Percentiles rank a stretch among this genome's conserved stretches.
Conservation (phyloP, 129 eudicot genomes). For the Logfia minima region DNA sequence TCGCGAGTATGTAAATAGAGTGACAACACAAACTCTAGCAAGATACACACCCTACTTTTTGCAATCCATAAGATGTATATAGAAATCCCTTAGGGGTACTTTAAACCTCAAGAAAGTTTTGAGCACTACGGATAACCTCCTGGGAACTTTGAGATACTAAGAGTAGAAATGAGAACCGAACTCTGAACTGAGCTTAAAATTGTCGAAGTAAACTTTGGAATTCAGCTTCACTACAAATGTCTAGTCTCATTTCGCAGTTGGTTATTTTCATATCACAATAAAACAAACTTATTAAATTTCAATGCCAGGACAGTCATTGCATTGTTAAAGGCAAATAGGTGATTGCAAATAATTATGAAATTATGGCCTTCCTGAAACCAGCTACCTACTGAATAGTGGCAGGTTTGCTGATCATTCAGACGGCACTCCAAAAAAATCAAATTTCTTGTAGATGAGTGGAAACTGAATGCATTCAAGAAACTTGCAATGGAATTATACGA, state of each 20-base stretch:
- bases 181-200: conserved; percentile 7
- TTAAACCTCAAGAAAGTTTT: not conserved
- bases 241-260: conserved; percentile 1
- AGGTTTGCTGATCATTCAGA: not conserved
- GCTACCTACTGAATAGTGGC: not conserved
- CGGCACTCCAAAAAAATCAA: not conserved
- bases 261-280: not conserved
- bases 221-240: not conserved
- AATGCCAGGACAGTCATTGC: not conserved
- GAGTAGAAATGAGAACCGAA: not conserved
- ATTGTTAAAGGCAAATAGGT: not conserved
- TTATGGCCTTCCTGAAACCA: not conserved
- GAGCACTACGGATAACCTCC: not conserved
- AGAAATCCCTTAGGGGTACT: too few relatives aligned
- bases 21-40: conserved; percentile 7
- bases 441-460: not conserved
- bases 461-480: not conserved
- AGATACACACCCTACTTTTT: not conserved
- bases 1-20: not conserved
- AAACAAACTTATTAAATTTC: not conserved
- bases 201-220: not conserved
- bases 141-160: not conserved
- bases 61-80: not conserved
- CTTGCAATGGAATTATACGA: not conserved
- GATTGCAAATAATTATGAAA: not conserved